phyloP scores from a whole-genome alignment of 208 protist genomes.

The Acanthamoeba polyphaga region DNA sequence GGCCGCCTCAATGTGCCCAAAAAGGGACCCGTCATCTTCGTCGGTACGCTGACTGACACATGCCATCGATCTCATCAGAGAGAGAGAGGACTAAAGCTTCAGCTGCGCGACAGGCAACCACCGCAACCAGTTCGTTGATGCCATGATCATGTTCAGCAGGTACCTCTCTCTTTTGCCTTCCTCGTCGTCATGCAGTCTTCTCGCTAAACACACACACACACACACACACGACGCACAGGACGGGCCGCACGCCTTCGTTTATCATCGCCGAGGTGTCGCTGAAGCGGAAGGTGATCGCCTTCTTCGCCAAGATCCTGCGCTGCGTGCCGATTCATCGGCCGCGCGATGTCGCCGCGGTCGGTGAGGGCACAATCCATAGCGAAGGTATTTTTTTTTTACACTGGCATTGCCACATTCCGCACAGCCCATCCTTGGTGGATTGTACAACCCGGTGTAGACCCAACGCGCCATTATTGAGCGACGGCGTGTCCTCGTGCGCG shows the following conservation, averaged over 20 bases:
- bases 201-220: too few species aligned
- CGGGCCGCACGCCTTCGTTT: neutral
- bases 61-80: too few species aligned
- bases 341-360: neutral
- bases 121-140: conserved; percentile 71
- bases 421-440: neutral
- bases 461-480: neutral
- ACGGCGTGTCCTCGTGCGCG: neutral
- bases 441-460: neutral
- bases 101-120: conserved; percentile 36
- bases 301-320: conserved; percentile 28
- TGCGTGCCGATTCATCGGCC: conserved; percentile 23
- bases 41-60: conserved; percentile 20
- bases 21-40: conserved; percentile 58
- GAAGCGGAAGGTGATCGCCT: conserved; percentile 31
- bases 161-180: too few species aligned
- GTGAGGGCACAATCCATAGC: neutral
- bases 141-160: conserved; percentile 57
- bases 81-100: too few species aligned
- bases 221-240: neutral
- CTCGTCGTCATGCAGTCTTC: too few species aligned
- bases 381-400: neutral
- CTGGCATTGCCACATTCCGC: too few species aligned
- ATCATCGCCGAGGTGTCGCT: conserved; percentile 46
- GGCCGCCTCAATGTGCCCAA: conserved; percentile 26